Evolutionary conservation across 768 basidiomycete genomes (phyloP).

Genomic region (Podaxis rugospora): DNA sequence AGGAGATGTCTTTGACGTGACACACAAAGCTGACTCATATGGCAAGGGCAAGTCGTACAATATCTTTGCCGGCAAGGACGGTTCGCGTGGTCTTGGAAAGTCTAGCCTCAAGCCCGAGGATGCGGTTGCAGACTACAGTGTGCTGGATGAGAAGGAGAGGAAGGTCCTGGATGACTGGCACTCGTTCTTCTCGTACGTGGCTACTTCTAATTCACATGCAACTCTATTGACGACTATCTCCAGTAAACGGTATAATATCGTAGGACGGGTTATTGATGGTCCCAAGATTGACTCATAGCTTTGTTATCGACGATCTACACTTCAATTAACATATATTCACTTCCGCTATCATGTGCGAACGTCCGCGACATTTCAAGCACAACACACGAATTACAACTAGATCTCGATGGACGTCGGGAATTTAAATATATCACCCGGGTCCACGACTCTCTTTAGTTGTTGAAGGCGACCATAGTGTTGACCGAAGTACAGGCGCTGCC

Average conservation of each 20-base stretch:
- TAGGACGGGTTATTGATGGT: conserved; percentile 66
- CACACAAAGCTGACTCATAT: conserved; percentile 82
- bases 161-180: conserved; percentile 90
- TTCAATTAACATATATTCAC: neutral
- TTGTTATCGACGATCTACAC: neutral
- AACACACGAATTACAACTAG: neutral
- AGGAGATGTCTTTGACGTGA: conserved; percentile 92
- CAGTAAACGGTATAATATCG: conserved; percentile 85
- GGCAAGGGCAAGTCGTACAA: conserved; percentile 76
- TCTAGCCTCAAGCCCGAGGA: conserved; percentile 84
- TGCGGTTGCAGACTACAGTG: conserved; percentile 83
- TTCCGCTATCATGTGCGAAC: neutral
- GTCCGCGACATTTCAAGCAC: neutral
- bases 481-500: conserved; percentile 11
- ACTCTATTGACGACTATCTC: neutral
- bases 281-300: conserved; percentile 6
- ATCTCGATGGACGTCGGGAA: conserved; percentile 8
- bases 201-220: neutral
- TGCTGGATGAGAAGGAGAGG: conserved; percentile 62
- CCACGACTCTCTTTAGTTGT: conserved; percentile 5
- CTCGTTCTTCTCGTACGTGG: conserved; percentile 76
- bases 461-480: conserved; percentile 8
- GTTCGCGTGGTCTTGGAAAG: conserved; percentile 83
- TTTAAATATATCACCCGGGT: conserved; percentile 8
- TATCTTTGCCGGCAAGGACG: conserved; percentile 93